Percentiles rank a stretch among this genome's conserved stretches.
Conservation (phyloP, 2,329 filamentous ascomycete genomes). For the Capronia epimyces region DNA sequence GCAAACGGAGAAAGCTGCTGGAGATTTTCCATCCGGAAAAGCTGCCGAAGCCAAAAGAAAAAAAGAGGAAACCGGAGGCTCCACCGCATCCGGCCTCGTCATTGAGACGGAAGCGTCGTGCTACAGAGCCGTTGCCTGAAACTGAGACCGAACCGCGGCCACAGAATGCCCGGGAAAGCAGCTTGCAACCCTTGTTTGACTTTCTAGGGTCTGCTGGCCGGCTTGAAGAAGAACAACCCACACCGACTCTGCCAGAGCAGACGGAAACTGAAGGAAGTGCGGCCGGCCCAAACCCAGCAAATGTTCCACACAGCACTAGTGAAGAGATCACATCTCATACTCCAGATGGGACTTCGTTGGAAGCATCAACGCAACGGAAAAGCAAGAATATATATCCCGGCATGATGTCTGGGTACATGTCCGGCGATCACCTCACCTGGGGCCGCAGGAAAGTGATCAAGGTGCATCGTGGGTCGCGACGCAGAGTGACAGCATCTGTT, state of each 20-base stretch:
- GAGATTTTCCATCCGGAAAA: constrained; percentile 26
- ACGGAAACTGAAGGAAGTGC: neutral
- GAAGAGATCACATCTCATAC: neutral
- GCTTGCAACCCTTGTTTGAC: constrained; percentile 24
- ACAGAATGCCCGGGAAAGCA: constrained; percentile 5
- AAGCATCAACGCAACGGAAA: neutral
- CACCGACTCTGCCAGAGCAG: neutral
- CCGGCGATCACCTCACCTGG: constrained; percentile 11
- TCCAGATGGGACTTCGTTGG: neutral
- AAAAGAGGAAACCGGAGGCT: constrained; percentile 8
- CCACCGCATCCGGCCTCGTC: neutral
- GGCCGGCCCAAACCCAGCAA: neutral
- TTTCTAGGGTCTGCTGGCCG: constrained; percentile 23
- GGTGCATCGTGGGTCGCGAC: neutral
- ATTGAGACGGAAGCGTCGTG: constrained; percentile 4
- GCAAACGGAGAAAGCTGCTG: constrained; percentile 20
- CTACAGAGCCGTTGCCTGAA: constrained; percentile 12
- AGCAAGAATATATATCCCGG: constrained; percentile 10
- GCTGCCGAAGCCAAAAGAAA: constrained; percentile 11
- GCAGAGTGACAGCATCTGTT: neutral
- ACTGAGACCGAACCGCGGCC: neutral
- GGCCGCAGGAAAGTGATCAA: constrained; percentile 1
- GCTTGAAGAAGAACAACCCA: constrained; percentile 4
- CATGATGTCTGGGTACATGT: constrained; percentile 16
- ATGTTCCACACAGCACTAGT: neutral